These are phyloP conservation scores for Globisporangium abappressorium DNA, from an alignment of 352 stramenopile species.

Conservation along the genomic window DNA sequence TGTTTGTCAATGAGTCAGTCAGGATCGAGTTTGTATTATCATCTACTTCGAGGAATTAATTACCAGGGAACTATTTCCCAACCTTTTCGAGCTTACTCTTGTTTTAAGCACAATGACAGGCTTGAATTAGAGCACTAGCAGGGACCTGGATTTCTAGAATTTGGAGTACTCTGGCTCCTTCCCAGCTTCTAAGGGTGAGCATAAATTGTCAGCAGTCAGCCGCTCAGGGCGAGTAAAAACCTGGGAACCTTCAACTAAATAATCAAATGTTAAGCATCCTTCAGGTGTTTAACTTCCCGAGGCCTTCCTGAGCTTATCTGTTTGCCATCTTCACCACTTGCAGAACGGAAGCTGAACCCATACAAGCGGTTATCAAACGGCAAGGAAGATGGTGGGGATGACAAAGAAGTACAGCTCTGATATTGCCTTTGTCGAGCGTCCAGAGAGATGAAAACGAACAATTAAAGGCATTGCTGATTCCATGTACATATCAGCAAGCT, in stretches of 20 bases:
- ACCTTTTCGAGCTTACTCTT: neutral
- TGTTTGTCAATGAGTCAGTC: neutral
- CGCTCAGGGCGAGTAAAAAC: neutral
- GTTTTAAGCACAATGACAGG: neutral
- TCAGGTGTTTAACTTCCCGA: neutral
- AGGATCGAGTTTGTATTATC: neutral
- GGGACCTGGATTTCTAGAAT: neutral
- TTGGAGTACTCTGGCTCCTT: neutral
- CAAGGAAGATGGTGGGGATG: neutral
- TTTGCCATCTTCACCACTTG: neutral
- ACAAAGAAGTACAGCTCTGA: neutral
- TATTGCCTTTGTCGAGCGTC: neutral
- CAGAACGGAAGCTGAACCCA: neutral
- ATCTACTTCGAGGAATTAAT: neutral
- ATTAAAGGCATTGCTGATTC: neutral
- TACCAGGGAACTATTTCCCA: neutral
- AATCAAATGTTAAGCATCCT: neutral
- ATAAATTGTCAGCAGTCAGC: neutral
- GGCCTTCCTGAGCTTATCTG: neutral
- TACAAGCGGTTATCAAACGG: neutral
- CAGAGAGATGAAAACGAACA: neutral
- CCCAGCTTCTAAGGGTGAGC: neutral
- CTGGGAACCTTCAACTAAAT: neutral
- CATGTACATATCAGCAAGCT: too few species aligned
- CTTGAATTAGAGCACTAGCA: neutral